A percentile compares a stretch with the other conserved stretches of the same genome.
Conservation (phyloP, 2,329 filamentous ascomycete species). For the Orbilia blumenaviensis region DNA sequence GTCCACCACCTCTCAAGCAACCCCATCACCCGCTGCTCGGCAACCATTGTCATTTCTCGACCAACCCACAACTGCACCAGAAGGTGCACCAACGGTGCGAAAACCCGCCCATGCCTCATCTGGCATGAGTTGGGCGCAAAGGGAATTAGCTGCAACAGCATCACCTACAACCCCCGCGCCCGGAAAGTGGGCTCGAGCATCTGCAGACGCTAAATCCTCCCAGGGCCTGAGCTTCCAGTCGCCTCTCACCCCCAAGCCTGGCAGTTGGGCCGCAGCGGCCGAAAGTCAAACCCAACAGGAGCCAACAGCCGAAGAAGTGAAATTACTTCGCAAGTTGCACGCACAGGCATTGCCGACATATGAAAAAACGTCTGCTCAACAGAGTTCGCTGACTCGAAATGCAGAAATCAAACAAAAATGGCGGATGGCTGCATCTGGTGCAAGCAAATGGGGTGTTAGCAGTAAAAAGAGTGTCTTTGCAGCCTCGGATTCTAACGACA, state of each 20-base stretch:
- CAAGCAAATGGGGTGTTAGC: constrained; percentile 34
- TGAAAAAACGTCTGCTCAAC: constrained; percentile 54
- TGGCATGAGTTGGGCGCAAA: constrained; percentile 25
- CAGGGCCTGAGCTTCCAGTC: neutral
- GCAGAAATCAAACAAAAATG: constrained; percentile 10
- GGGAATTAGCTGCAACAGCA: neutral
- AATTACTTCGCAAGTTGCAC: constrained; percentile 31
- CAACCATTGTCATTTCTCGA: neutral
- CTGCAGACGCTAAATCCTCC: neutral
- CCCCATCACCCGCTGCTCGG: neutral
- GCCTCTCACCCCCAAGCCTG: neutral
- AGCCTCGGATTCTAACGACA: constrained; percentile 24
- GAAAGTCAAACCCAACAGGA: neutral
- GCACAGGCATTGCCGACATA: constrained; percentile 29
- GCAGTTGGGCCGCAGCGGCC: neutral
- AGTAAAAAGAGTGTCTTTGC: constrained; percentile 49
- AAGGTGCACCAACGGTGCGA: neutral
- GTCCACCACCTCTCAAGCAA: neutral
- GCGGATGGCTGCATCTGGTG: neutral
- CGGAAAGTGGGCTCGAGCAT: neutral
- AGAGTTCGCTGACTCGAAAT: neutral
- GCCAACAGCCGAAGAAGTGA: constrained; percentile 55
- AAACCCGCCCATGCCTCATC: neutral
- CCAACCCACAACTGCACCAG: neutral
- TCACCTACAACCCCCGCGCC: neutral